Evolutionary conservation across 345 rosid genomes (phyloP).

Genomic region (Limnanthes douglasii): DNA sequence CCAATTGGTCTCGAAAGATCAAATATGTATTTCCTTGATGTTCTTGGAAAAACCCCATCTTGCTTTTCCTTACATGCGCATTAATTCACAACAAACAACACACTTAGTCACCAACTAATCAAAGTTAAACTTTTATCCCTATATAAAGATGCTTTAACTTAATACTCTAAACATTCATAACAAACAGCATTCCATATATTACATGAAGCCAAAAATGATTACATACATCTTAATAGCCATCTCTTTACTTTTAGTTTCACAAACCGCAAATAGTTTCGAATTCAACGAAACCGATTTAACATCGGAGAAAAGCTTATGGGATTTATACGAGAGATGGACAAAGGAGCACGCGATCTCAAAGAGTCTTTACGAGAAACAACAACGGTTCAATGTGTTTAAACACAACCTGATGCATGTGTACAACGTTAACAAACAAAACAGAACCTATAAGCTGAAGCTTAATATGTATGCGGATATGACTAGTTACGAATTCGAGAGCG

Average conservation of each 20-base stretch:
- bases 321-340: slow-evolving; percentile 75
- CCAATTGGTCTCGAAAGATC: too few species aligned
- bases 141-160: too few species aligned
- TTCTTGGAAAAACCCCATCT: too few species aligned
- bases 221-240: too few species aligned
- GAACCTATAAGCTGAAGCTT: slow-evolving; percentile 68
- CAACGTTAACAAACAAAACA: slow-evolving; percentile 45
- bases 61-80: too few species aligned
- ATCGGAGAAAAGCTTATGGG: slow-evolving; percentile 56
- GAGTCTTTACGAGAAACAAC: slow-evolving; percentile 46
- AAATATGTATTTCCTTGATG: too few species aligned
- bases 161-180: too few species aligned
- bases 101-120: too few species aligned
- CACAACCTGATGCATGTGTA: slow-evolving; percentile 63
- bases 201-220: too few species aligned
- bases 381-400: slow-evolving; percentile 66
- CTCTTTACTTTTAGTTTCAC: slow-evolving; percentile 29
- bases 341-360: slow-evolving; percentile 64
- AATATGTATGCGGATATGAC: slow-evolving; percentile 90
- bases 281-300: slow-evolving; percentile 50
- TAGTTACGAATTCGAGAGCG: slow-evolving; percentile 42
- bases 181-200: too few species aligned
- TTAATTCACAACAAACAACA: too few species aligned
- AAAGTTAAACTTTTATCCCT: too few species aligned
- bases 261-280: slow-evolving; percentile 35